A percentile compares a stretch with the other conserved stretches of the same genome.
These are phyloP conservation scores for Amanita thiersii DNA, from an alignment of 768 basidiomycete species.

Conservation along the genomic window DNA sequence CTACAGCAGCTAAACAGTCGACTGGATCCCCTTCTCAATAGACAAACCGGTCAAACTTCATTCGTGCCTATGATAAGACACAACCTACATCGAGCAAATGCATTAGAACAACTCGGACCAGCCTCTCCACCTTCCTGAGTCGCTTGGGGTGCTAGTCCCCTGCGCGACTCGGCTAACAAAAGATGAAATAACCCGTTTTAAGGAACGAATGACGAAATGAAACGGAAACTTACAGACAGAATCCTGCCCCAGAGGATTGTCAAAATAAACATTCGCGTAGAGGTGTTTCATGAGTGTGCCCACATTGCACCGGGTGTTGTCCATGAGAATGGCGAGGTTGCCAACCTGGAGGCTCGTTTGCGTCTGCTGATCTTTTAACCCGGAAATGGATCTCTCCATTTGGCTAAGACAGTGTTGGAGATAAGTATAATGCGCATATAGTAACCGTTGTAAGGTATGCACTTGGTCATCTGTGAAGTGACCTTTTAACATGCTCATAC, in stretches of 20 bases:
- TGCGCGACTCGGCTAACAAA: background rate
- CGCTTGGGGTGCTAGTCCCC: background rate
- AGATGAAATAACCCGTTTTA: background rate
- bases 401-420: constrained; percentile 1
- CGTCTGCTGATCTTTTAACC: background rate
- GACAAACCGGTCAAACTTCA: too few species aligned
- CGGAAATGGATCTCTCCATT: constrained; percentile 1
- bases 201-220: background rate
- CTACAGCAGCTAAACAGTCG: too few species aligned
- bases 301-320: constrained; percentile 2
- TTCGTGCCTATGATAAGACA: too few species aligned
- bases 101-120: too few species aligned
- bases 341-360: background rate
- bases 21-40: too few species aligned
- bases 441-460: background rate
- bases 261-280: background rate
- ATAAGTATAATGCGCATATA: background rate
- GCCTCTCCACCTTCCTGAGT: too few species aligned
- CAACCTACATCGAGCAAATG: too few species aligned
- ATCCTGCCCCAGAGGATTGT: background rate
- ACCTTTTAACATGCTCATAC: too few species aligned
- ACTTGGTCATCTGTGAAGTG: constrained; percentile 1
- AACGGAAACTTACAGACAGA: background rate
- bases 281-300: background rate
- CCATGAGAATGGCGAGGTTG: background rate